Conservation (phyloP, 1,139 yeast species). For the Hansenula sp. region DNA sequence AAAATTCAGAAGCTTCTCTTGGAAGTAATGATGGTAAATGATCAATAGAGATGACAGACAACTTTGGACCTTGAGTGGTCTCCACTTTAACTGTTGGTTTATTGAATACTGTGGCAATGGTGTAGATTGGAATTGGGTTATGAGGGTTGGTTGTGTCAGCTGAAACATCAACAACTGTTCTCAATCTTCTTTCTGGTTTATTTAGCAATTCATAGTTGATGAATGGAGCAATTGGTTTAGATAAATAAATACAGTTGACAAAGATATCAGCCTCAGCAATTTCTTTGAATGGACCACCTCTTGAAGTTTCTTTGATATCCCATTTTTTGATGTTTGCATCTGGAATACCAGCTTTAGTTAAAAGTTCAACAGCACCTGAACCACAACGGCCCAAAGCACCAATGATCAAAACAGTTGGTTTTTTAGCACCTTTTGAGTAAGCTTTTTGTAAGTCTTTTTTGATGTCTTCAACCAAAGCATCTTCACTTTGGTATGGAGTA, state of each 20-base stretch:
- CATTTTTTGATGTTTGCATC: slow-evolving; percentile 80
- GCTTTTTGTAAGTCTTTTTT: slow-evolving; percentile 59
- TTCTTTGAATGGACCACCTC: slow-evolving; percentile 96
- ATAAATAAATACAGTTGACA: slow-evolving; percentile 91
- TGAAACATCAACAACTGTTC: slow-evolving; percentile 93
- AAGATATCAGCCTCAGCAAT: slow-evolving; percentile 84
- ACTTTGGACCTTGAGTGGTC: slow-evolving; percentile 74
- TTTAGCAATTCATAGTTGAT: slow-evolving; percentile 68
- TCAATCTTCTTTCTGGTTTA: slow-evolving; percentile 61
- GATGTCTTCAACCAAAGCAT: slow-evolving; percentile 66
- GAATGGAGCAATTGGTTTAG: slow-evolving; percentile 92
- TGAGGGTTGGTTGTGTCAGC: slow-evolving; percentile 99
- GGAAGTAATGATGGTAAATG: slow-evolving; percentile 94
- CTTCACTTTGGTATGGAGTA: slow-evolving; percentile 79
- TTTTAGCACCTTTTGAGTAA: slow-evolving; percentile 55
- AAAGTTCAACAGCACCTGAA: slow-evolving; percentile 89
- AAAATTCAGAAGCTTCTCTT: slow-evolving; percentile 93
- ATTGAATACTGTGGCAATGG: slow-evolving; percentile 82
- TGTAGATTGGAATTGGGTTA: slow-evolving; percentile 94
- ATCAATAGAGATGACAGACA: slow-evolving; percentile 94
- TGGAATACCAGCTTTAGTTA: slow-evolving; percentile 83
- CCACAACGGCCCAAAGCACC: slow-evolving; percentile 99
- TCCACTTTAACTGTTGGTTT: slow-evolving; percentile 86
- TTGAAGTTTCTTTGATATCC: slow-evolving; percentile 96
- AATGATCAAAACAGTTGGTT: slow-evolving; percentile 80